Percentiles rank a stretch among this genome's conserved stretches.
Conservation (phyloP, 164 flowering plant genomes). For the Platanus orientalis region DNA sequence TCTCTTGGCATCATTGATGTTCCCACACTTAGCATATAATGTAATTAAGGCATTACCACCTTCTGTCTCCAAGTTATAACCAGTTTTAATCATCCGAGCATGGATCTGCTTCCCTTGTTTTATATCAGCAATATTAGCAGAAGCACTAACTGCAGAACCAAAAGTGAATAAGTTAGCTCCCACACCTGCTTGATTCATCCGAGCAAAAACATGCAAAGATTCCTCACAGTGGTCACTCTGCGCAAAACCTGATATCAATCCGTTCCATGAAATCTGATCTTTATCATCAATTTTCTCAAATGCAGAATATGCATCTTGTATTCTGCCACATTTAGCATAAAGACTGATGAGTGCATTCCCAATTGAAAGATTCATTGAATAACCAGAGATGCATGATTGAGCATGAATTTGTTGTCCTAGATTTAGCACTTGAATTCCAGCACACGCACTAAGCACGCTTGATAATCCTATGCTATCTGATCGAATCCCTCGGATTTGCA, state of each 20-base stretch:
- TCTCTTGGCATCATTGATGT: slow-evolving; percentile 19
- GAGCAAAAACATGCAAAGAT: slow-evolving; percentile 20
- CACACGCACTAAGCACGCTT: slow-evolving; percentile 30
- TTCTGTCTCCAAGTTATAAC: slow-evolving; percentile 21
- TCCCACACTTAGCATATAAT: slow-evolving; percentile 29
- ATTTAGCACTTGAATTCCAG: slow-evolving; percentile 16
- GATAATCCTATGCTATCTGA: slow-evolving; percentile 29
- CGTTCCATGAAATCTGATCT: slow-evolving; percentile 27
- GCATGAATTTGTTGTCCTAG: slow-evolving; percentile 1
- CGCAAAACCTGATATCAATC: slow-evolving; percentile 26
- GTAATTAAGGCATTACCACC: slow-evolving; percentile 26
- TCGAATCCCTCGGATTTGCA: slow-evolving; percentile 22
- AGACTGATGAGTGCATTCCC: slow-evolving; percentile 28
- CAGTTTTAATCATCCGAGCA: slow-evolving; percentile 19
- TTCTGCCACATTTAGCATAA: slow-evolving; percentile 29
- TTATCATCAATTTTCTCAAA: slow-evolving; percentile 20
- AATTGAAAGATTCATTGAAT: slow-evolving; percentile 24
- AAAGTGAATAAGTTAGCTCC: slow-evolving; percentile 25
- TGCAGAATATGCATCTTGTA: slow-evolving; percentile 21
- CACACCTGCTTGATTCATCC: slow-evolving; percentile 22
- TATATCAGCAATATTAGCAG: slow-evolving; percentile 20
- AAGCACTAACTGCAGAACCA: slow-evolving; percentile 29
- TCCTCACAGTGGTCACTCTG: slow-evolving; percentile 25
- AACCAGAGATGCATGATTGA: slow-evolving; percentile 23
- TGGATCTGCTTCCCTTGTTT: slow-evolving; percentile 28